Base-by-base conservation (phyloP, 176 grass and related monocot genomes). In the Elymus sibiricus region DNA sequence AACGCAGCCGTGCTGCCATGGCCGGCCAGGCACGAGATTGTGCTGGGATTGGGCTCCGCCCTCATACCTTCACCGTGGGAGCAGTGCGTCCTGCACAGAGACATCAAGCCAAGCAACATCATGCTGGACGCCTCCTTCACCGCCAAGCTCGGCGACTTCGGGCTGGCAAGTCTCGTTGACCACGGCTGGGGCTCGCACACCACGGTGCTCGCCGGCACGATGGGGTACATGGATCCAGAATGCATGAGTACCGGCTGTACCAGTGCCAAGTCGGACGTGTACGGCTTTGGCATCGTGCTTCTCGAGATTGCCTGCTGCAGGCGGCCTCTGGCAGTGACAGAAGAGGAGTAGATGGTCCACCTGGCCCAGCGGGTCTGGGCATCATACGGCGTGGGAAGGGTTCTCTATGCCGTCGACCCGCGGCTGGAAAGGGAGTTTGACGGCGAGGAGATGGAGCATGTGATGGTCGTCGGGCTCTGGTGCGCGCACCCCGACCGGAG, bases 241-340 rank as follows among this genome's bases (percentile, higher is more conserved):
- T 71, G 70, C 83, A 77, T 81, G 79, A 14, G 62, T 29, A 25
- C 58, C 0, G 71, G 83, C 4, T 24, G 2, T 3, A 43, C 83
- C 5, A 26, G 59, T 40, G 5, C 69, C 11, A 37, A 98, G 87
- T 98, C 95, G 10, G 95, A 98, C 77, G 79, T 90, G 9, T 98
- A 95, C 85, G 92, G 93, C 90, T 98, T 98, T 42, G 95, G 93
- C 4, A 93, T 98, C 3, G 80, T 97, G 47, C 89, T 98, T 21
- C 69, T 71, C 5, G 69, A 71, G 69, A 42, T 71, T 2, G 67
- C 67, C 34, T 70, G 67, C 34, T 17, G 67, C 9, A 70, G 34
- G 34, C 32, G 67, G 19, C 34, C 67, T 39, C 67, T 70, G 7
- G 34, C 19, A 3, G 9, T 39, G 17, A 32, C 19, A 22, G 67